A percentile compares a stretch with the other conserved stretches of the same genome.
Conservation (phyloP, 176 grass and related monocot genomes). For the Hyparrhenia diplandra region DNA sequence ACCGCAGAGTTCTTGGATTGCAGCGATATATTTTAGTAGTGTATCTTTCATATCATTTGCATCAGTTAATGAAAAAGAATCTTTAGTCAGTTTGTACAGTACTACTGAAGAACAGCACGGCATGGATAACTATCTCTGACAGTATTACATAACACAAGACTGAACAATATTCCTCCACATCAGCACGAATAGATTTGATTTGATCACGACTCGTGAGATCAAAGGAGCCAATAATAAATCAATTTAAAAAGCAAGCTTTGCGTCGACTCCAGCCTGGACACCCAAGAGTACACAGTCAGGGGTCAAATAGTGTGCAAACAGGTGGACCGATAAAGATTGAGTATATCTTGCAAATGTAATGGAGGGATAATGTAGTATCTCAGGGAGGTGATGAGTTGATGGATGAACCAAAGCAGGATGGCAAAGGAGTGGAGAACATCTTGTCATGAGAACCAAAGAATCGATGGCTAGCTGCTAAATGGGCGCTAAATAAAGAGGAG, state of each 20-base stretch:
- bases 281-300: conserved; percentile 7
- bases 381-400: neutral
- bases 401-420: conserved; percentile 18
- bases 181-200: conserved; percentile 35
- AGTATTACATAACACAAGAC: neutral
- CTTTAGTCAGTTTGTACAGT: neutral
- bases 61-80: neutral
- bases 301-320: conserved; percentile 32
- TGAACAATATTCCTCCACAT: conserved; percentile 25
- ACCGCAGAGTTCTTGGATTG: neutral
- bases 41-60: neutral
- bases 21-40: neutral
- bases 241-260: neutral
- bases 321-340: neutral
- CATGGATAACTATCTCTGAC: neutral
- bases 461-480: conserved; percentile 18
- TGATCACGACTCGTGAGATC: conserved; percentile 7
- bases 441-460: conserved; percentile 6
- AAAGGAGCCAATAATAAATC: neutral
- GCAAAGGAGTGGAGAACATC: conserved; percentile 37
- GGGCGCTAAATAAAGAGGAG: conserved; percentile 23
- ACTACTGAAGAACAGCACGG: conserved; percentile 10
- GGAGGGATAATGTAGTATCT: neutral
- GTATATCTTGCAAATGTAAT: neutral
- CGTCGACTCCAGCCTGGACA: conserved; percentile 34